A percentile compares a stretch with the other conserved stretches of the same genome.
These are phyloP conservation scores for Xylaria multiplex DNA, from an alignment of 2,329 filamentous ascomycete species.

Conservation along the genomic window DNA sequence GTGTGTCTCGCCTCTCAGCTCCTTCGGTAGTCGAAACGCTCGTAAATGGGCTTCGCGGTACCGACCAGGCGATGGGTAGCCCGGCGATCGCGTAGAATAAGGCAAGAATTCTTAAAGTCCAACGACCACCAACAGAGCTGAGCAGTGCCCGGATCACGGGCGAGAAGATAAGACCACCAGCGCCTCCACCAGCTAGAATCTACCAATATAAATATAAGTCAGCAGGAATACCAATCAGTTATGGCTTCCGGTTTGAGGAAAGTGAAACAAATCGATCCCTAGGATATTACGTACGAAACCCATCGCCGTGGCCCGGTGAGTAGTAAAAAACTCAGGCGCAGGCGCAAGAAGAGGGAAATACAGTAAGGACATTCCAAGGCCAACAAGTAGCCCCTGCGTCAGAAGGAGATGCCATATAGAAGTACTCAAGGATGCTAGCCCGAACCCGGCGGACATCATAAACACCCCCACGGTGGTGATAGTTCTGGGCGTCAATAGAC, in stretches of 20 bases:
- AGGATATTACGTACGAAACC: conserved; percentile 51
- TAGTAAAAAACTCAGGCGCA: conserved; percentile 61
- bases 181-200: conserved; percentile 55
- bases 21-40: conserved; percentile 36
- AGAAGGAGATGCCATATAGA: conserved; percentile 55
- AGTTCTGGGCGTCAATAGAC: conserved; percentile 47
- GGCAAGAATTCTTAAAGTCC: conserved; percentile 55
- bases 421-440: conserved; percentile 52
- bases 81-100: conserved; percentile 52
- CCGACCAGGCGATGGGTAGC: conserved; percentile 53
- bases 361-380: conserved; percentile 56
- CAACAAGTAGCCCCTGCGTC: conserved; percentile 56
- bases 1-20: conserved; percentile 48
- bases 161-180: conserved; percentile 56
- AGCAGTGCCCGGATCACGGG: conserved; percentile 55
- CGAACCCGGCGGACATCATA: conserved; percentile 55
- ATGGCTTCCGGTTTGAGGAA: neutral
- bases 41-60: conserved; percentile 53
- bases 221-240: conserved; percentile 3
- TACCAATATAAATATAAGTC: conserved; percentile 22
- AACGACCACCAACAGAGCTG: conserved; percentile 54
- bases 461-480: conserved; percentile 56
- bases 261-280: neutral
- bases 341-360: conserved; percentile 57
- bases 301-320: conserved; percentile 58